Percentiles rank a stretch among this genome's conserved stretches.
Conservation (phyloP, 2,329 filamentous ascomycete genomes). For the Chaetomiaceae sp. region DNA sequence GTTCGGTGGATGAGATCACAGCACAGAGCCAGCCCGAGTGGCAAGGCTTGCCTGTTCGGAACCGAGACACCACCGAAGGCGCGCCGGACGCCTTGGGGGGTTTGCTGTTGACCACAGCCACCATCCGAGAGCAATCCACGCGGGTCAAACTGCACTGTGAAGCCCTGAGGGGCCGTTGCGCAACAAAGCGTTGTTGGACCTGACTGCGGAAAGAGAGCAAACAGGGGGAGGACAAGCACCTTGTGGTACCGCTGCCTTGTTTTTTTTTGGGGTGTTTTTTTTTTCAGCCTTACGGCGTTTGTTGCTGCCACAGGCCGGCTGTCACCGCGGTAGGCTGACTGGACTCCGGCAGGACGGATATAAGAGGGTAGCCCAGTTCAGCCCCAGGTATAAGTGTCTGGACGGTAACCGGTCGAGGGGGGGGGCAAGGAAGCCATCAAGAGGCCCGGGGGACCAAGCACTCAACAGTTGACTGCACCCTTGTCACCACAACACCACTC, state of each 20-base stretch:
- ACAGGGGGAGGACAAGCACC: not conserved
- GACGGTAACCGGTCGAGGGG: not conserved
- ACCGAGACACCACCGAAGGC: not conserved
- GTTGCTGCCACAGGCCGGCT: not conserved
- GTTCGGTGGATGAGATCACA: not conserved
- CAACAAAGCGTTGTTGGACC: not conserved
- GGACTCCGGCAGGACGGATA: not conserved
- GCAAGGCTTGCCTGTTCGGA: not conserved
- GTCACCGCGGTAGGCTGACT: not conserved
- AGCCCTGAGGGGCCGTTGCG: not conserved
- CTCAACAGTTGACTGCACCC: not conserved
- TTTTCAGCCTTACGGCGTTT: not conserved
- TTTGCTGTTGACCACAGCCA: not conserved
- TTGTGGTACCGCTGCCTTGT: slow-evolving; percentile 4
- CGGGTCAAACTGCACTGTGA: slow-evolving; percentile 11
- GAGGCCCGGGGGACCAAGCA: not conserved
- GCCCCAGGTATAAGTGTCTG: not conserved
- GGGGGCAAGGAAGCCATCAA: not conserved
- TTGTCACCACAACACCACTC: not conserved
- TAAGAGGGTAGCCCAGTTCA: not conserved
- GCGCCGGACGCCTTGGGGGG: not conserved
- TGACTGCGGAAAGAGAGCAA: slow-evolving; percentile 4
- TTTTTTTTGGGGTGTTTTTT: too few species aligned
- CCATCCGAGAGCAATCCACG: not conserved
- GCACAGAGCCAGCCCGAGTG: too few species aligned